Conservation (phyloP, 495 filamentous ascomycete genomes). For the Apiosordaria backusii region DNA sequence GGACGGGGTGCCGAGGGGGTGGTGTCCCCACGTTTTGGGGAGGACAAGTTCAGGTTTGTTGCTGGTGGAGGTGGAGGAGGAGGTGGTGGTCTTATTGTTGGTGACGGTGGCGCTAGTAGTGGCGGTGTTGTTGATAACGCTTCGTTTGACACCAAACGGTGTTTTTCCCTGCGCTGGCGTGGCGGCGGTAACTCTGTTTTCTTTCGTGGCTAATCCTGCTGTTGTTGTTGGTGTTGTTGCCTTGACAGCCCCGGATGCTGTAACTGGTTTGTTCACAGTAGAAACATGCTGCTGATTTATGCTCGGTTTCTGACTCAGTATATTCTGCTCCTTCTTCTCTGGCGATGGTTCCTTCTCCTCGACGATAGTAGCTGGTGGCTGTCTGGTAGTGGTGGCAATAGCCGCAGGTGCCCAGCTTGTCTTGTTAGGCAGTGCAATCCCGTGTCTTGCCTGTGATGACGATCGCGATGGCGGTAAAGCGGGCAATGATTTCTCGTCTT, state of each 20-base stretch:
- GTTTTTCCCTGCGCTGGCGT: not conserved
- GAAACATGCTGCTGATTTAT: not conserved
- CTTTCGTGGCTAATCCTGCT: not conserved
- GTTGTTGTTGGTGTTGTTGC: no score
- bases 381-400: not conserved
- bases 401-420: conserved; percentile 6
- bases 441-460: conserved; percentile 15
- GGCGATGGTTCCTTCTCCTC: conserved; percentile 33
- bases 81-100: not conserved
- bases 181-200: not conserved
- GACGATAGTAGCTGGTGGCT: conserved; percentile 25
- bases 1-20: conserved; percentile 31
- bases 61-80: conserved; percentile 10
- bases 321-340: conserved; percentile 4
- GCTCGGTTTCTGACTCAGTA: not conserved
- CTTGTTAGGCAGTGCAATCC: conserved; percentile 9
- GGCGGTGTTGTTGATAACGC: no score
- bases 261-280: not conserved
- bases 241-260: not conserved
- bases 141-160: not conserved
- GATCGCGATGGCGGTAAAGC: conserved; percentile 10
- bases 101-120: no score
- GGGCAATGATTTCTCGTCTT: conserved; percentile 14
- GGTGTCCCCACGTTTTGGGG: conserved; percentile 33
- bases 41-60: conserved; percentile 21